These are phyloP conservation scores for Globisporangium cystogenes DNA, from an alignment of 352 stramenopile species.

Conservation along the genomic window DNA sequence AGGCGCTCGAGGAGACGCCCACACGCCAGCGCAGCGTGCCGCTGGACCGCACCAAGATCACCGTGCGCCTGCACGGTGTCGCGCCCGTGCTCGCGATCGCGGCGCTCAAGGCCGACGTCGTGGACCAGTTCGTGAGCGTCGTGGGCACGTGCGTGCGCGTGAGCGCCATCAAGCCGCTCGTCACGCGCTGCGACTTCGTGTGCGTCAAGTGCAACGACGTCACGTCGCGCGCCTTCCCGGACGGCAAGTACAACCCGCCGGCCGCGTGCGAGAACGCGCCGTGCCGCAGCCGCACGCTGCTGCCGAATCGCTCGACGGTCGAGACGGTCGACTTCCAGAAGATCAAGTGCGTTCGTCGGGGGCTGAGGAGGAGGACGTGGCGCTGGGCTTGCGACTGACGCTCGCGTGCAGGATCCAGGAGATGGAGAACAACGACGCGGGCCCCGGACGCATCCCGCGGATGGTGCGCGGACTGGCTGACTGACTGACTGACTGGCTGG, in stretches of 20 bases:
- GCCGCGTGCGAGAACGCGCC: constrained; percentile 49
- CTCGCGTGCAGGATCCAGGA: constrained; percentile 66
- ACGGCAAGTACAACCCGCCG: constrained; percentile 79
- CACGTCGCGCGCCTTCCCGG: constrained; percentile 60
- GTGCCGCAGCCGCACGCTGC: constrained; percentile 57
- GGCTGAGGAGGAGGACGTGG: not conserved
- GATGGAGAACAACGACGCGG: constrained; percentile 88
- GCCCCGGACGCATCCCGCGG: constrained; percentile 82
- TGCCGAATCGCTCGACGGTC: constrained; percentile 80
- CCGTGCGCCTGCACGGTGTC: constrained; percentile 55
- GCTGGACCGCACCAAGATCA: constrained; percentile 50
- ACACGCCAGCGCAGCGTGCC: constrained; percentile 31
- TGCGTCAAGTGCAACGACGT: constrained; percentile 77
- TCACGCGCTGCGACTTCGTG: constrained; percentile 84
- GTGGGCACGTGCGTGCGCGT: constrained; percentile 74
- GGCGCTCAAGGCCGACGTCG: constrained; percentile 65
- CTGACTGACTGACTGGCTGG: not conserved
- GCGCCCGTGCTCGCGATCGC: constrained; percentile 61
- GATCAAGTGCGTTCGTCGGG: constrained; percentile 54
- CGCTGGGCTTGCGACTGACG: not conserved
- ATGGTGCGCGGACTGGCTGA: constrained; percentile 33
- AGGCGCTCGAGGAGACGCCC: constrained; percentile 42
- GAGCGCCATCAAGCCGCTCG: constrained; percentile 80
- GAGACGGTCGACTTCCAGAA: constrained; percentile 90
- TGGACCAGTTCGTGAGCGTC: constrained; percentile 78